phyloP scores from a whole-genome alignment of 225 moss, liverwort and hornwort species.

The Marchantia polymorpha region DNA sequence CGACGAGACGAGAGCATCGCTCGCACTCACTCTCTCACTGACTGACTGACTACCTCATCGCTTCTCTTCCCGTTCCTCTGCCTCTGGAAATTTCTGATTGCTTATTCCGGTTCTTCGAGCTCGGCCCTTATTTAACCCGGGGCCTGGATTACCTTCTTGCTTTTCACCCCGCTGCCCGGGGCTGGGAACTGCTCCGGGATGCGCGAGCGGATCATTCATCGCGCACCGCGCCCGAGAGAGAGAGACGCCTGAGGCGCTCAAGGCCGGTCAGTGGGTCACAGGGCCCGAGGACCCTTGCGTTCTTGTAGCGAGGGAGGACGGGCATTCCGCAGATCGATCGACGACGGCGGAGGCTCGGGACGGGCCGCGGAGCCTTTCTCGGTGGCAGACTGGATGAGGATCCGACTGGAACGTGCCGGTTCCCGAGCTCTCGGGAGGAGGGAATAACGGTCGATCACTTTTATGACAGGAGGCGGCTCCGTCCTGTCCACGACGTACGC shows the following conservation, averaged over 20 bases:
- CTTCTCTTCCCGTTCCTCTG: background rate
- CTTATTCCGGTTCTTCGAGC: too few relatives aligned
- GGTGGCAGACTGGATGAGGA: background rate
- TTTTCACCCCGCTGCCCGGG: background rate
- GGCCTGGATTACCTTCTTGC: background rate
- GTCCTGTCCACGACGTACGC: background rate
- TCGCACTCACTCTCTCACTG: background rate
- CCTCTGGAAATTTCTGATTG: background rate
- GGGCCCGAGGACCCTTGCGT: background rate
- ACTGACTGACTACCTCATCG: background rate
- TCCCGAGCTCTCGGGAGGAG: slow-evolving; percentile 7
- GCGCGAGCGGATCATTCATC: background rate
- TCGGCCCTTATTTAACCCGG: too few relatives aligned
- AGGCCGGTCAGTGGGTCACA: background rate
- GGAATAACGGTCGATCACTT: slow-evolving; percentile 16
- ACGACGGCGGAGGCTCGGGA: background rate
- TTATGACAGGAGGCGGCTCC: background rate
- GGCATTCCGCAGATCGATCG: background rate
- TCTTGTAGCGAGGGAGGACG: background rate
- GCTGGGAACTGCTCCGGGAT: background rate
- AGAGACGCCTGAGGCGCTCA: background rate
- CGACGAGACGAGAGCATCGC: slow-evolving; percentile 3
- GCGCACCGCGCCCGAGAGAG: background rate
- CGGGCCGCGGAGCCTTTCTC: background rate
- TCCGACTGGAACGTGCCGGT: slow-evolving; percentile 7